A percentile compares a stretch with the other conserved stretches of the same genome.
These are phyloP conservation scores for Tetrapisispora fleetii DNA, from an alignment of 805 yeast species.

Conservation along the genomic window DNA sequence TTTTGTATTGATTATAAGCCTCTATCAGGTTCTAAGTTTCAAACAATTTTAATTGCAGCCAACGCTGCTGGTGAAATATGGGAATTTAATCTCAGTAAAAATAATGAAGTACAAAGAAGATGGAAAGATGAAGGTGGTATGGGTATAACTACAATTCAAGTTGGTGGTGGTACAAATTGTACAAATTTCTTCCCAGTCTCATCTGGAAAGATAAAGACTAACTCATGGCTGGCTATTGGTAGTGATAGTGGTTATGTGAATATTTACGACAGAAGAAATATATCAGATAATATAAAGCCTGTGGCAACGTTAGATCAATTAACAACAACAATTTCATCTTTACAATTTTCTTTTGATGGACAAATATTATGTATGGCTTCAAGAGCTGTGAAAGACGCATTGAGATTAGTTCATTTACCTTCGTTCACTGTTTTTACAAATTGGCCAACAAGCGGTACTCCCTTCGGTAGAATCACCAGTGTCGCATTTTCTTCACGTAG, in stretches of 20 bases:
- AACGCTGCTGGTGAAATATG: conserved; percentile 79
- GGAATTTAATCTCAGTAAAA: conserved; percentile 58
- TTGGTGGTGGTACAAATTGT: conserved; percentile 47
- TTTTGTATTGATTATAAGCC: conserved; percentile 36
- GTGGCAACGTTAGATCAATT: conserved; percentile 63
- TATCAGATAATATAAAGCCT: conserved; percentile 32
- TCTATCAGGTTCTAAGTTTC: conserved; percentile 16
- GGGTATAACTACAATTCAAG: conserved; percentile 66
- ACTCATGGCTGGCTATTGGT: conserved; percentile 85
- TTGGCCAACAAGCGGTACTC: conserved; percentile 98
- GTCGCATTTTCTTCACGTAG: conserved; percentile 70
- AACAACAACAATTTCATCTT: conserved; percentile 65
- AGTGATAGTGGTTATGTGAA: conserved; percentile 82
- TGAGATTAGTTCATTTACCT: conserved; percentile 80
- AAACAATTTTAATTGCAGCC: conserved; percentile 41
- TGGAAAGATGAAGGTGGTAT: conserved; percentile 87
- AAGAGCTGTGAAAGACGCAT: conserved; percentile 74
- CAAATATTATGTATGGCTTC: conserved; percentile 82
- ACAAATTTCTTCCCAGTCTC: conserved; percentile 19
- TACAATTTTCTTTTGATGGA: conserved; percentile 77
- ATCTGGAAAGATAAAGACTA: conserved; percentile 21
- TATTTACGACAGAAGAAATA: conserved; percentile 52
- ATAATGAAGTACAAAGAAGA: conserved; percentile 42
- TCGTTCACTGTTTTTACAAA: conserved; percentile 77
- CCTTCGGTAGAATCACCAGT: conserved; percentile 85